These are phyloP conservation scores for Mucor circinelloides DNA, from an alignment of 371 early-diverging fungal species.

Conservation along the genomic window DNA sequence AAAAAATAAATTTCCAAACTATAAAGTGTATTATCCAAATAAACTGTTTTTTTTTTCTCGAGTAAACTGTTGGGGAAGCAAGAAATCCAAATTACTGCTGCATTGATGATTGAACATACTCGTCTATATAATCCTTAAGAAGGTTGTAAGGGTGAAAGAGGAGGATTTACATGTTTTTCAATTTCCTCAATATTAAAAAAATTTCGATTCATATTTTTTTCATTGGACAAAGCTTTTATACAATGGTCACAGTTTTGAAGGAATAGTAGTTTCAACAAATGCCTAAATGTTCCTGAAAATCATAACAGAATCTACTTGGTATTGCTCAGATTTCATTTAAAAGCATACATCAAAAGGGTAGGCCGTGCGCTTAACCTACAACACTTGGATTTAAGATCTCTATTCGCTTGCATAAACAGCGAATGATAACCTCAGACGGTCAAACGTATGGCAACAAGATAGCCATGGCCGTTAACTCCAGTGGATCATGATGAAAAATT, in stretches of 20 bases:
- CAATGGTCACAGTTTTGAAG: background rate
- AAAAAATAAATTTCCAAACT: background rate
- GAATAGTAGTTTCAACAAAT: background rate
- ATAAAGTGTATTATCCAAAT: background rate
- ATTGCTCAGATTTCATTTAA: too few species aligned
- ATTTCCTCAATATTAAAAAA: background rate
- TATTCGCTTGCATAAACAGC: too few species aligned
- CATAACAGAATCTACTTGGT: too few species aligned
- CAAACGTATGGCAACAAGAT: too few species aligned
- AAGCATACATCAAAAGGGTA: too few species aligned
- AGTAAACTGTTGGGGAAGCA: background rate
- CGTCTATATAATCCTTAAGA: background rate
- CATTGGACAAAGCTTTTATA: background rate
- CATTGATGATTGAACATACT: background rate
- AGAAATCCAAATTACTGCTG: background rate
- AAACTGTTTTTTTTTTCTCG: background rate
- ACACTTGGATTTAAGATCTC: too few species aligned
- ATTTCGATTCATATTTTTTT: background rate
- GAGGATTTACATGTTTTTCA: background rate
- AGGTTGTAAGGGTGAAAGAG: conserved; percentile 2
- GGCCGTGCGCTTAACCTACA: too few species aligned
- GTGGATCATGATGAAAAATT: too few species aligned
- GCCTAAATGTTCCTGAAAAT: background rate
- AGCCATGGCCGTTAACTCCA: too few species aligned
- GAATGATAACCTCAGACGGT: too few species aligned